Evolutionary conservation across 2,329 filamentous ascomycete species (phyloP).

Genomic region (Lachnellula willkommii): DNA sequence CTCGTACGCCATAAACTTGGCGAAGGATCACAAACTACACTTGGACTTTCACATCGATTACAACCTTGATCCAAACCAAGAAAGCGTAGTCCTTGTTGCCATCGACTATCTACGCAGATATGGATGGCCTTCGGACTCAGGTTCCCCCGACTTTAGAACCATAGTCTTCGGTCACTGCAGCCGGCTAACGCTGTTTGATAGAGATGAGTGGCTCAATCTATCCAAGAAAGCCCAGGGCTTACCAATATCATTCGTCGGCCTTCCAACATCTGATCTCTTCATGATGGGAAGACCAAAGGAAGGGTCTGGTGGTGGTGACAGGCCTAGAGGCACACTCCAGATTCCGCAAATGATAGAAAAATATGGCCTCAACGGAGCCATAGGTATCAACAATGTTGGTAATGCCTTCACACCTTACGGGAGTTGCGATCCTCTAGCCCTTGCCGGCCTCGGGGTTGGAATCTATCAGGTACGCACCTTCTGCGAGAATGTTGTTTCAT

Average conservation of each 20-base stretch:
- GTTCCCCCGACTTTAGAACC: constrained; percentile 35
- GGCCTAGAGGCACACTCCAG: constrained; percentile 55
- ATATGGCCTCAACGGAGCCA: constrained; percentile 52
- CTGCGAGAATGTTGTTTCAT: no score
- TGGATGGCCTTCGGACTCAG: constrained; percentile 40
- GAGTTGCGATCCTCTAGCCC: constrained; percentile 56
- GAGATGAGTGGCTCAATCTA: constrained; percentile 46
- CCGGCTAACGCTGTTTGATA: constrained; percentile 51
- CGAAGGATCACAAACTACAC: constrained; percentile 47
- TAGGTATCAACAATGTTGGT: constrained; percentile 67
- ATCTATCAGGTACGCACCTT: constrained; percentile 48
- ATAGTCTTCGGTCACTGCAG: constrained; percentile 65
- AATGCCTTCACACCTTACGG: constrained; percentile 71
- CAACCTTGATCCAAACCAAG: constrained; percentile 47
- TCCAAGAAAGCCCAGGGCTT: constrained; percentile 45
- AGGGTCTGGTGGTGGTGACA: constrained; percentile 26
- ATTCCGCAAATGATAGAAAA: constrained; percentile 55
- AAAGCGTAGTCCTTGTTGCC: constrained; percentile 50
- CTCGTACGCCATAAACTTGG: constrained; percentile 54
- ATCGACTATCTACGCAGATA: constrained; percentile 44
- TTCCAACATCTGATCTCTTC: constrained; percentile 66
- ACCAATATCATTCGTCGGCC: constrained; percentile 60
- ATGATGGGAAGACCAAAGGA: constrained; percentile 55
- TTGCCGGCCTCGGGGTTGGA: constrained; percentile 59
- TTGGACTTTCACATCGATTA: constrained; percentile 71